phyloP scores from a whole-genome alignment of 805 yeast genomes.

The Candida parachauliodes region DNA sequence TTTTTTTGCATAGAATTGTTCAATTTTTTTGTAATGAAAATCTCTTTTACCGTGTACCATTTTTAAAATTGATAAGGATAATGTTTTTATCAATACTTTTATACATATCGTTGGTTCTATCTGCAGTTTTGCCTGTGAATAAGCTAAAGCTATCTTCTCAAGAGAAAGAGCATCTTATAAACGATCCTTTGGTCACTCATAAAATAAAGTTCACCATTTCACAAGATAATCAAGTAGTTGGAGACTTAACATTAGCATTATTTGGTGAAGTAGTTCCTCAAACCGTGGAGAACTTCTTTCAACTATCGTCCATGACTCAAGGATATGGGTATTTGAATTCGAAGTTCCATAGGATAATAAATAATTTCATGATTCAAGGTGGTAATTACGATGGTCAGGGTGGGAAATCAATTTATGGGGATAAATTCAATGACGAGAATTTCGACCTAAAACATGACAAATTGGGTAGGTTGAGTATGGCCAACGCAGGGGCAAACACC shows the following conservation, averaged over 20 bases:
- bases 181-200: conserved; percentile 52
- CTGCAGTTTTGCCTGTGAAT: conserved; percentile 4
- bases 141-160: background rate
- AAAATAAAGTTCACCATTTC: conserved; percentile 39
- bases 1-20: too few relatives aligned
- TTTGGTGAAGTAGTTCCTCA: conserved; percentile 64
- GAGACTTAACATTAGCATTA: conserved; percentile 53
- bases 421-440: conserved; percentile 49
- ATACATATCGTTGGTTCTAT: background rate
- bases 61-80: too few relatives aligned
- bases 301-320: conserved; percentile 22
- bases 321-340: conserved; percentile 68
- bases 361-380: conserved; percentile 37
- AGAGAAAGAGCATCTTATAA: conserved; percentile 8
- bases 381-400: conserved; percentile 70
- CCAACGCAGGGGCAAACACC: conserved; percentile 53
- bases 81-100: too few relatives aligned
- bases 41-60: too few relatives aligned
- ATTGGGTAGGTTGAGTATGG: conserved; percentile 85
- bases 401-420: conserved; percentile 67
- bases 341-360: conserved; percentile 40
- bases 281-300: conserved; percentile 34
- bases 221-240: conserved; percentile 30
- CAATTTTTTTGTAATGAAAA: too few relatives aligned
- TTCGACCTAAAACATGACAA: conserved; percentile 66